A percentile compares a stretch with the other conserved stretches of the same genome.
Evolutionary conservation across 2,329 filamentous ascomycete species (phyloP).

Genomic region (Paraphoma sp.): DNA sequence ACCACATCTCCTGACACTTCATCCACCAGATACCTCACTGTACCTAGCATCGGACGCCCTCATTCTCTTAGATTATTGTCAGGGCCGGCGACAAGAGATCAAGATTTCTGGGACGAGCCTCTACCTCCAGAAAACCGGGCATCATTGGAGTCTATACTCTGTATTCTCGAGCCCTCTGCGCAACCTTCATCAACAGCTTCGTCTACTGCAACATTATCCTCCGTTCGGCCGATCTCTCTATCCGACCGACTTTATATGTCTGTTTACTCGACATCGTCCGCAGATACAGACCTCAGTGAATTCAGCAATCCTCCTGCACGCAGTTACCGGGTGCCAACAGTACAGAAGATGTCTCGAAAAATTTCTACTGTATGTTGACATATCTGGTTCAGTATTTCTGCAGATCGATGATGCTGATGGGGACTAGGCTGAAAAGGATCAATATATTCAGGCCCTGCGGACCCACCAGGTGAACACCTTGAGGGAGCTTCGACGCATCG

Average conservation of each 20-base stretch:
- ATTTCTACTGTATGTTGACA: slow-evolving; percentile 32
- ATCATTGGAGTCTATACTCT: slow-evolving; percentile 2
- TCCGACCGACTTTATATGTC: slow-evolving; percentile 25
- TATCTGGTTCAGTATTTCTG: background rate
- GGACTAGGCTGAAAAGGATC: slow-evolving; percentile 54
- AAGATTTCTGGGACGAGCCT: slow-evolving; percentile 5
- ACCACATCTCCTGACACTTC: slow-evolving; percentile 12
- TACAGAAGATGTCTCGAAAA: slow-evolving; percentile 34
- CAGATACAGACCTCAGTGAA: slow-evolving; percentile 23
- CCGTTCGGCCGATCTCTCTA: slow-evolving; percentile 3
- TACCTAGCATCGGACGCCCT: slow-evolving; percentile 14
- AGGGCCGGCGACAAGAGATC: slow-evolving; percentile 5
- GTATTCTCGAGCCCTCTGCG: slow-evolving; percentile 10
- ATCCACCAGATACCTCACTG: slow-evolving; percentile 20
- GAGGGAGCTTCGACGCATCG: slow-evolving; percentile 74
- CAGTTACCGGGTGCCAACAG: slow-evolving; percentile 28
- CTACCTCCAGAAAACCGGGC: background rate
- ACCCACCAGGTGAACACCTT: slow-evolving; percentile 77
- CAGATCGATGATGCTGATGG: slow-evolving; percentile 7
- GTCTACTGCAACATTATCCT: background rate
- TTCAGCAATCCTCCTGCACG: slow-evolving; percentile 37
- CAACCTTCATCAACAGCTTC: background rate
- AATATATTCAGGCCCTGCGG: slow-evolving; percentile 68
- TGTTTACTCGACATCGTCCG: slow-evolving; percentile 25
- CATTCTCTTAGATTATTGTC: slow-evolving; percentile 3